Percentiles rank a stretch among this genome's conserved stretches.
Conservation (phyloP, 345 rosid genomes). For the Rhizophora mangle region DNA sequence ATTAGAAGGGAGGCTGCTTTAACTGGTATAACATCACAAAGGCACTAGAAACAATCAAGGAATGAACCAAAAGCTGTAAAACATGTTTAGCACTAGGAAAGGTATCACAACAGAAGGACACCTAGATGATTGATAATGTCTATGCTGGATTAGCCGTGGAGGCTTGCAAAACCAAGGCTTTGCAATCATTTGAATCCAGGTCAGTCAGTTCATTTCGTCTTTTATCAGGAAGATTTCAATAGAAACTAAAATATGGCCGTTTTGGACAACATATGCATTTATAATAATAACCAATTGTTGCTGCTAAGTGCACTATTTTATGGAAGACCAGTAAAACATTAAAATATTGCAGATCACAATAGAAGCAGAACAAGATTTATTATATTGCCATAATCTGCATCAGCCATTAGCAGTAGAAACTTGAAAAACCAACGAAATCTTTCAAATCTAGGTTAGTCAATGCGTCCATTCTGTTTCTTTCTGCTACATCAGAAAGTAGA, state of each 20-base stretch:
- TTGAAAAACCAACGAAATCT: slow-evolving; percentile 14
- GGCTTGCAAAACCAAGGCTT: slow-evolving; percentile 17
- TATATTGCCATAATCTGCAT: not conserved
- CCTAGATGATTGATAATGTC: not conserved
- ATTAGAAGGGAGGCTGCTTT: too few relatives aligned
- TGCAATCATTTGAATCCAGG: slow-evolving; percentile 18
- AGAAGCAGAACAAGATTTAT: too few relatives aligned
- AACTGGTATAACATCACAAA: too few relatives aligned
- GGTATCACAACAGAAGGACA: too few relatives aligned
- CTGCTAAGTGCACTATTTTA: slow-evolving; percentile 11
- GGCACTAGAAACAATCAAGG: too few relatives aligned
- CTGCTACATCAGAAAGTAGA: too few relatives aligned
- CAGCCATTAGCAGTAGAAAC: slow-evolving; percentile 9
- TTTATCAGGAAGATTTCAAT: not conserved
- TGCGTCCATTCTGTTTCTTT: not conserved
- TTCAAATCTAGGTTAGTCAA: slow-evolving; percentile 28
- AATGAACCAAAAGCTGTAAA: too few relatives aligned
- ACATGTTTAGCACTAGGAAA: too few relatives aligned
- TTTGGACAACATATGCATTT: slow-evolving; percentile 34
- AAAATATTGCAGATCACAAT: too few relatives aligned
- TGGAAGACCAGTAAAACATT: not conserved
- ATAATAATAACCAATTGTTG: slow-evolving; percentile 32
- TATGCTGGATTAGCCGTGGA: not conserved
- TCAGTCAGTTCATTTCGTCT: slow-evolving; percentile 11
- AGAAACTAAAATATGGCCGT: slow-evolving; percentile 17